Conservation (phyloP, 495 filamentous ascomycete genomes). For the Xylaria scruposa region DNA sequence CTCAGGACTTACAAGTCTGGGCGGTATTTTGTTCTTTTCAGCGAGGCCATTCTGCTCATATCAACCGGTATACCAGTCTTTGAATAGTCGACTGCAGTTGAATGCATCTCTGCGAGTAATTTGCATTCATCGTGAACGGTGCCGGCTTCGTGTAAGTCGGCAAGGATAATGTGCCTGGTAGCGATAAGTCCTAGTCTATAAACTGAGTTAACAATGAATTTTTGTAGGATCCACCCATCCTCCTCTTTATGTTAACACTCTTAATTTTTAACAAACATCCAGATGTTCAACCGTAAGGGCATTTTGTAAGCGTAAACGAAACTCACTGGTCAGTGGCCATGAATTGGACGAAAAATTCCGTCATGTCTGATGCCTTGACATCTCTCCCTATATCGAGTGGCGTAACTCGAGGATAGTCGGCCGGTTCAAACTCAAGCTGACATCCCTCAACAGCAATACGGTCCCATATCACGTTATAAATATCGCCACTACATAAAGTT, state of each 20-base stretch:
- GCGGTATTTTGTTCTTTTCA: constrained; percentile 33
- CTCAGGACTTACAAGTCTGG: constrained; percentile 53
- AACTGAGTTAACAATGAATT: background rate
- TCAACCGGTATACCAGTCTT: constrained; percentile 77
- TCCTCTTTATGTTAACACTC: background rate
- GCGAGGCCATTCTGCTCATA: constrained; percentile 34
- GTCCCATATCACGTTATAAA: constrained; percentile 79
- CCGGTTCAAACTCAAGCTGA: constrained; percentile 54
- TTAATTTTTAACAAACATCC: background rate
- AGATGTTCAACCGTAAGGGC: background rate
- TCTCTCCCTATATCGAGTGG: constrained; percentile 62
- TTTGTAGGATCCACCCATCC: too few species aligned
- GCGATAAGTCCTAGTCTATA: constrained; percentile 68
- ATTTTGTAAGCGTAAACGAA: background rate
- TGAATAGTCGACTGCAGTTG: constrained; percentile 81
- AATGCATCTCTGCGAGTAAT: constrained; percentile 71
- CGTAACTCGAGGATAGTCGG: constrained; percentile 67
- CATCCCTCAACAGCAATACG: constrained; percentile 41
- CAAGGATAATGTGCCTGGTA: constrained; percentile 68
- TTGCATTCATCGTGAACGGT: constrained; percentile 64
- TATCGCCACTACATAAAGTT: constrained; percentile 58
- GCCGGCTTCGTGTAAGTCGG: constrained; percentile 64
- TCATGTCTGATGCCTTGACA: constrained; percentile 68
- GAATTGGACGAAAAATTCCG: constrained; percentile 78
- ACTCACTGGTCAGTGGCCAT: constrained; percentile 71